Evolutionary conservation across 73 alveolate genomes (phyloP).

Genomic region (Symbiodinium pilosum): DNA sequence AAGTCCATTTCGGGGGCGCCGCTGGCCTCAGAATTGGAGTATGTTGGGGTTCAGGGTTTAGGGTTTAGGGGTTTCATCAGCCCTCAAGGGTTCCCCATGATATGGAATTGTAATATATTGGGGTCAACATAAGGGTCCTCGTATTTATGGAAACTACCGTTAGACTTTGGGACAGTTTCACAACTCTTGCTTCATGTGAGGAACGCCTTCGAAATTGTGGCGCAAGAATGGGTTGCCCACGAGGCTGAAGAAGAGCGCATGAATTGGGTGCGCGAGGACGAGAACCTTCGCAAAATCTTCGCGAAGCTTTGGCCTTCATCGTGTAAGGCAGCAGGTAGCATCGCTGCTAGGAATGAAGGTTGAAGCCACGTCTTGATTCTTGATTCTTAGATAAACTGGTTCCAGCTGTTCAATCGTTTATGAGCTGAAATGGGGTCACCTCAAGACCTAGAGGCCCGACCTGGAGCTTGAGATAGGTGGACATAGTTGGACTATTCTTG

Average conservation of each 20-base stretch:
- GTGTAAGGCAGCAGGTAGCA: not conserved
- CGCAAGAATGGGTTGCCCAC: slow-evolving; percentile 1
- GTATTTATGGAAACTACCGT: no score
- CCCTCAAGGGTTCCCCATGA: no score
- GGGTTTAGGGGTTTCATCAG: no score
- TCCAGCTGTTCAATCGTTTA: no score
- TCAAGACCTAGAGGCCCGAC: not conserved
- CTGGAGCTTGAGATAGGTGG: not conserved
- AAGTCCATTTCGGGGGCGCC: not conserved
- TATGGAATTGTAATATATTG: no score
- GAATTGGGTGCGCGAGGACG: not conserved
- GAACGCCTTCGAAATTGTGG: not conserved
- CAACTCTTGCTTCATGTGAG: not conserved
- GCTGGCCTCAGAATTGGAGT: not conserved
- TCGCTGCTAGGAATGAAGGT: not conserved
- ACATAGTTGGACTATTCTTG: no score
- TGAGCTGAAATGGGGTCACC: no score
- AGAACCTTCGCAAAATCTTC: not conserved
- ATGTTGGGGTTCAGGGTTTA: no score
- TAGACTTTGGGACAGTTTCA: no score
- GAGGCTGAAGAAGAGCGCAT: slow-evolving; percentile 13
- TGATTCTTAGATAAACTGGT: not conserved
- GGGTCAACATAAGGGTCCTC: no score
- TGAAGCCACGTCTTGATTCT: not conserved
- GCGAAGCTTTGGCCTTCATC: not conserved